Percentiles rank a stretch among this genome's conserved stretches.
phyloP scores from a whole-genome alignment of 768 basidiomycete genomes.

The Xerocomellus amylosporus region DNA sequence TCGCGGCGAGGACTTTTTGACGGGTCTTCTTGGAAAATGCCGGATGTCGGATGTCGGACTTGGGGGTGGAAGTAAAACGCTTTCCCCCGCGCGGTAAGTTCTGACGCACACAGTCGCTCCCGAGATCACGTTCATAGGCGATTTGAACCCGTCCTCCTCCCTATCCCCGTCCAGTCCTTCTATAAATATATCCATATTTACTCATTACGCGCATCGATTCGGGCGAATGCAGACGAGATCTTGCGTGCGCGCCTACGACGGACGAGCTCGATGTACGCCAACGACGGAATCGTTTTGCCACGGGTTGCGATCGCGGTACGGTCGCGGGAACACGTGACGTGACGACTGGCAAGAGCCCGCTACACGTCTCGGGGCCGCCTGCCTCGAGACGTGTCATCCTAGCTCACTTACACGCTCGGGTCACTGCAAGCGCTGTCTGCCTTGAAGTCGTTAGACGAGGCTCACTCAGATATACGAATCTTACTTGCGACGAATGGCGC shows the following conservation, averaged over 20 bases:
- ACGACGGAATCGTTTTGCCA: conserved; percentile 14
- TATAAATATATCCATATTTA: conserved; percentile 11
- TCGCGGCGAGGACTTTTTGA: conserved; percentile 2
- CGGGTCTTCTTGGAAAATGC: conserved; percentile 13
- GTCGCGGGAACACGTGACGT: conserved; percentile 24
- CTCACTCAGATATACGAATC: background rate
- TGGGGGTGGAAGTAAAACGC: conserved; percentile 7
- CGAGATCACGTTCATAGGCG: conserved; percentile 23
- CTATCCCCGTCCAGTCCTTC: conserved; percentile 20
- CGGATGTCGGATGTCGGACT: conserved; percentile 10
- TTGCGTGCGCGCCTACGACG: background rate
- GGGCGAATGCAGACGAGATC: conserved; percentile 10
- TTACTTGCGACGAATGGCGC: background rate
- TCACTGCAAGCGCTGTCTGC: background rate
- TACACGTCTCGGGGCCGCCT: conserved; percentile 1
- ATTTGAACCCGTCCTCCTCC: conserved; percentile 3
- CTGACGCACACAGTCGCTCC: conserved; percentile 22
- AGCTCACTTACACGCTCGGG: background rate
- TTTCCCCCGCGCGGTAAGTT: background rate
- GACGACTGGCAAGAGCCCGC: conserved; percentile 11
- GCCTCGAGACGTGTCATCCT: conserved; percentile 2
- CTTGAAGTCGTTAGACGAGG: background rate
- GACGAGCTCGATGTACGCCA: conserved; percentile 4
- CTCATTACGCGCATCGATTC: background rate
- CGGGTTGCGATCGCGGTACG: conserved; percentile 24